These are phyloP conservation scores for Backusella tuberculispora DNA, from an alignment of 192 early-diverging fungal species.

Conservation along the genomic window DNA sequence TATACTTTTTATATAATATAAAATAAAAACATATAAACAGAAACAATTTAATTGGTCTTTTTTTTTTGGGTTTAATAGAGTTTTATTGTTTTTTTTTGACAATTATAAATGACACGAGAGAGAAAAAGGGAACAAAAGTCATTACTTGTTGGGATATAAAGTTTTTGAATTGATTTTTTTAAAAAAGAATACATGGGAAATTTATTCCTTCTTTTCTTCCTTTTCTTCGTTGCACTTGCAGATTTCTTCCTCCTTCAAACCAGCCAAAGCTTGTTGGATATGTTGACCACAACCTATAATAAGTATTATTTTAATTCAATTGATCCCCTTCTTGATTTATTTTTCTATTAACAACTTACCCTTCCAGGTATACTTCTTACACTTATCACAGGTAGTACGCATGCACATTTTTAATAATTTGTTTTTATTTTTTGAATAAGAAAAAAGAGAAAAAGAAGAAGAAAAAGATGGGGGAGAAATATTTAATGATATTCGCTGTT, in stretches of 20 bases:
- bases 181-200: no score
- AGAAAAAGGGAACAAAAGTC: no score
- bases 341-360: conserved; percentile 9
- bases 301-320: neutral
- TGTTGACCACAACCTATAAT: conserved; percentile 33
- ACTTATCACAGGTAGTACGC: conserved; percentile 31
- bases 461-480: neutral
- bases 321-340: no score
- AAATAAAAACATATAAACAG: no score
- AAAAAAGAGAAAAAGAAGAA: neutral
- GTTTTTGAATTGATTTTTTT: neutral
- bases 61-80: no score
- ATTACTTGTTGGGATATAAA: no score
- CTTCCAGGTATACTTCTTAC: conserved; percentile 32
- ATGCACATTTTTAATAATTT: conserved; percentile 26
- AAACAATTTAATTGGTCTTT: no score
- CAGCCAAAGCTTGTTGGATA: conserved; percentile 35
- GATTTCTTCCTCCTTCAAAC: conserved; percentile 32
- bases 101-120: no score
- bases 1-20: neutral
- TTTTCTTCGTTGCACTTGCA: conserved; percentile 33
- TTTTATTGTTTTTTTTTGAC: no score
- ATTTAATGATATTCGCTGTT: neutral
- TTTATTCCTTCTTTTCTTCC: conserved; percentile 13
- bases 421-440: neutral